phyloP scores from a whole-genome alignment of 2,329 filamentous ascomycete species.

The Apiospora phragmitis region DNA sequence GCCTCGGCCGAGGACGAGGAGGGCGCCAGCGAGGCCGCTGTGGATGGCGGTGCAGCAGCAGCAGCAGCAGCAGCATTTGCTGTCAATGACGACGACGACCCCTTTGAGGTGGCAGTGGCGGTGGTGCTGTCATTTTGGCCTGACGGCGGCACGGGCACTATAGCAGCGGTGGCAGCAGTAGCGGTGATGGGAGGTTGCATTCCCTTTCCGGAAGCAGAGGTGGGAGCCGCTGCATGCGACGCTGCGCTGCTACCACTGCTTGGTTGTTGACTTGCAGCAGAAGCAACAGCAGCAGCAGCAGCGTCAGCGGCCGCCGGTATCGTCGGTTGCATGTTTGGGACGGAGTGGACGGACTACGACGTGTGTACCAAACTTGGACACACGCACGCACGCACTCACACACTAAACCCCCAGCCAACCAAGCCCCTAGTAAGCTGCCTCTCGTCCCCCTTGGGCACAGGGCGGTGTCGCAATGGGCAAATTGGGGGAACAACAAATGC shows the following conservation, averaged over 20 bases:
- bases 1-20: slow-evolving; percentile 30
- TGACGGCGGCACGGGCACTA: neutral
- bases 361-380: neutral
- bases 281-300: neutral
- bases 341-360: neutral
- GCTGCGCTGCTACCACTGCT: slow-evolving; percentile 7
- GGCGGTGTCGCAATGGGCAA: slow-evolving; percentile 4
- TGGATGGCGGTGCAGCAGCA: neutral
- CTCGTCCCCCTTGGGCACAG: neutral
- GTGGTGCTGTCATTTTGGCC: slow-evolving; percentile 2
- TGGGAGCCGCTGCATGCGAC: neutral
- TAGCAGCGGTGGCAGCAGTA: neutral
- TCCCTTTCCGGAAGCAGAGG: neutral
- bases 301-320: neutral
- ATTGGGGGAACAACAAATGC: neutral
- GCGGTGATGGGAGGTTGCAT: slow-evolving; percentile 1
- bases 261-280: slow-evolving; percentile 7
- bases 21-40: slow-evolving; percentile 12
- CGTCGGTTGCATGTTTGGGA: neutral
- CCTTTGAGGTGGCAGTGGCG: slow-evolving; percentile 1
- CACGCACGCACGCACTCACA: neutral
- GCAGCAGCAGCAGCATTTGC: neutral
- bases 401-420: neutral
- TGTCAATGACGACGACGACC: neutral
- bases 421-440: neutral